Evolutionary conservation across 2,329 filamentous ascomycete species (phyloP), one percentile per base, ranked within the genome.

Genomic region (Nannizziopsis arthrosporioides): DNA sequence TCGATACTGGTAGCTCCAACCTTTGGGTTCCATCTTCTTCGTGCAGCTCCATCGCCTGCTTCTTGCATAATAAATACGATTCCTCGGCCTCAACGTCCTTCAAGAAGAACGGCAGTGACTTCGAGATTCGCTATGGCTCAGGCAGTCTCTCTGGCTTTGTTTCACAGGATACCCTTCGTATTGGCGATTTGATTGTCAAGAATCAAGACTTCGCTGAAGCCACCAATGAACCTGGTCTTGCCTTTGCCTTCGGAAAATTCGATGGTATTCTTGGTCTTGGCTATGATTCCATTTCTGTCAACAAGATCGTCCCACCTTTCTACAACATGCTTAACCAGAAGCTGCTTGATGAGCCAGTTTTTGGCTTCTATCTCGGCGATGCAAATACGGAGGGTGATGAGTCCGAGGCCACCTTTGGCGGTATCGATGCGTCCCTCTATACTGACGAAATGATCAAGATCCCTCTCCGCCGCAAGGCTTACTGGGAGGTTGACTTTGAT

Each of bases 401-500:
- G 65, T 95, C 89, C 37, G 89, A 89, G 72, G 89, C 82, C 52
- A 81, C 82, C 57, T 98, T 98, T 57, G 90, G 90, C 67, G 90
- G 90, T 56, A 70, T 94, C 53, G 82, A 96, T 68, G 73, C 87
- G 72, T 73, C 74, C 63, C 87, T 92, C 75, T 84, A 78, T 69
- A 81, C 76, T 35, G 92, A 92, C 62, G 82, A 96, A 69, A 78
- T 98, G 61, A 85, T 82, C 65, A 93, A 88, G 68, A 87, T 98
- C 58, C 92, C 92, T 48, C 80, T 98, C 59, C 86, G 92, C 68
- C 86, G 92, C 67, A 96, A 96, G 83, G 92, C 92, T 43, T 98
- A 98, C 79, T 98, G 92, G 92, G 92, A 98, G 77, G 90, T 98
- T 48, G 89, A 96, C 62, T 81, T 98, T 53, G 83, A 96, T 62